These are phyloP conservation scores for Aschersonia sp. DNA, from an alignment of 2,329 filamentous ascomycete genomes.

Conservation along the genomic window DNA sequence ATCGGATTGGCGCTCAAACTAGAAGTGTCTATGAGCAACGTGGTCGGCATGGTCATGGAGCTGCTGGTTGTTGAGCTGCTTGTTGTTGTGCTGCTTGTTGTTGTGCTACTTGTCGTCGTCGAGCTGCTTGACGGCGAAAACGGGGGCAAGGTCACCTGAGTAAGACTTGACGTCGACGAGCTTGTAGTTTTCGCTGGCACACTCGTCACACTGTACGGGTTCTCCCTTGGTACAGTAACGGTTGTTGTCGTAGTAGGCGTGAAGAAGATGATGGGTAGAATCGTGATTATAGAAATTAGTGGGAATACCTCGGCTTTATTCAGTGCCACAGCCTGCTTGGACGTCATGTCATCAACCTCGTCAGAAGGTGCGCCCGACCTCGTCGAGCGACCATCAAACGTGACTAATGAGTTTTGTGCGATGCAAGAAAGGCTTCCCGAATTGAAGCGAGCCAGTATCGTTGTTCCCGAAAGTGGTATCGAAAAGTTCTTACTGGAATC, in stretches of 20 bases:
- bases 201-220: no score
- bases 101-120: no score
- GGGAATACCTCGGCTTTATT: background rate
- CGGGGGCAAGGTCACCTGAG: background rate
- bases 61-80: no score
- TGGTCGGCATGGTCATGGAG: no score
- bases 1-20: background rate
- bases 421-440: conserved; percentile 62
- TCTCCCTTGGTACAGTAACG: background rate
- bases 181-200: background rate
- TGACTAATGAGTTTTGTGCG: conserved; percentile 75
- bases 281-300: conserved; percentile 2
- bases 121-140: background rate
- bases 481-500: conserved; percentile 54
- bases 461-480: conserved; percentile 55
- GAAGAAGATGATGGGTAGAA: background rate
- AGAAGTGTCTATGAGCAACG: no score
- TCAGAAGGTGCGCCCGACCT: conserved; percentile 11
- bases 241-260: conserved; percentile 1
- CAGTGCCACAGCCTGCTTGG: background rate
- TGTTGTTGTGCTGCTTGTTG: no score
- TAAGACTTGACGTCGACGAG: background rate
- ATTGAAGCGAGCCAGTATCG: conserved; percentile 65
- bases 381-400: conserved; percentile 49
- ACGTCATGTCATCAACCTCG: background rate